Evolutionary conservation across 306 rosid genomes (phyloP).

Genomic region (Senna tora): DNA sequence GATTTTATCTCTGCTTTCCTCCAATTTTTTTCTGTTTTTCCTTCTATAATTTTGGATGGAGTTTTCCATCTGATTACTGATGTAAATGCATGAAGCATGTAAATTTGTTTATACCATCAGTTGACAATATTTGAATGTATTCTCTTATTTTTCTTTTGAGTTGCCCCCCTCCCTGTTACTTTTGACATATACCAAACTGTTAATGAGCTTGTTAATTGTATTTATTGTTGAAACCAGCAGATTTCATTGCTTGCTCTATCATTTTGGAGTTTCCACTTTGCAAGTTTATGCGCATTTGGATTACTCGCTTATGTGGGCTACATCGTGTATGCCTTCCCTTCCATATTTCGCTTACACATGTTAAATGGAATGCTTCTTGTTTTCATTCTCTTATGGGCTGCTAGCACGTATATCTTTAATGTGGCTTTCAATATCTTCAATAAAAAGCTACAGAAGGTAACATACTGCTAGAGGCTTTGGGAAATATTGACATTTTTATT

Average conservation of each 20-base stretch:
- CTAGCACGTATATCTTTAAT: slow-evolving; percentile 91
- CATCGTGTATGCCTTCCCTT: slow-evolving; percentile 80
- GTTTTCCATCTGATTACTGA: slow-evolving; percentile 5
- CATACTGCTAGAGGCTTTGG: slow-evolving; percentile 31
- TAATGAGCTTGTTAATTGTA: slow-evolving; percentile 35
- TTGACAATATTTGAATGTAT: slow-evolving; percentile 19
- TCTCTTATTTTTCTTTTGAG: slow-evolving; percentile 14
- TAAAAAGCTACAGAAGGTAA: slow-evolving; percentile 74
- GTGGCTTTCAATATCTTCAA: slow-evolving; percentile 66
- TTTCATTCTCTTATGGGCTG: slow-evolving; percentile 96
- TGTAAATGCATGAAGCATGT: slow-evolving; percentile 20
- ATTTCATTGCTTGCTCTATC: slow-evolving; percentile 81
- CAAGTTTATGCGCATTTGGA: slow-evolving; percentile 90
- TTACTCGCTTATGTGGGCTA: slow-evolving; percentile 92
- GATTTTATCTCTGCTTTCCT: no score
- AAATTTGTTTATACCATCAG: slow-evolving; percentile 12
- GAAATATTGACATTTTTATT: slow-evolving; percentile 24
- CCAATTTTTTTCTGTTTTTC: background rate
- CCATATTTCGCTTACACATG: slow-evolving; percentile 77
- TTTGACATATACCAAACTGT: slow-evolving; percentile 25
- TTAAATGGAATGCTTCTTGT: slow-evolving; percentile 90
- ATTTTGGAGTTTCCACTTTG: slow-evolving; percentile 93
- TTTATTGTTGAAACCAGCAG: slow-evolving; percentile 50
- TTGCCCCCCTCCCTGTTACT: slow-evolving; percentile 4
- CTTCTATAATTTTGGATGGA: background rate